Evolutionary conservation across 331 rosid species (phyloP).

Genomic region (Cydonia oblonga): DNA sequence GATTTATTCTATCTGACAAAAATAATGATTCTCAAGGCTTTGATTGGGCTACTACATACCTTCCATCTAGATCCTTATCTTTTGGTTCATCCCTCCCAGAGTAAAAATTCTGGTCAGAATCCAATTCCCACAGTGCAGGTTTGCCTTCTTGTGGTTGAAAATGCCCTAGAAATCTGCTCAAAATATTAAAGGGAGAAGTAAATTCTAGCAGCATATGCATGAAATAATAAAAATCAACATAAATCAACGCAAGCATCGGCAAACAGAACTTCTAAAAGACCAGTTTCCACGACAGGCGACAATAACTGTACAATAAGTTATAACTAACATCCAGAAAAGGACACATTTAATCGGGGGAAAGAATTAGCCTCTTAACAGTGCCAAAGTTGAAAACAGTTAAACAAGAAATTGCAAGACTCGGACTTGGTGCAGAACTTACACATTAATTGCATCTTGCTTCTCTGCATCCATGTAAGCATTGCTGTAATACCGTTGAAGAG

Average conservation of each 20-base stretch:
- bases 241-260: neutral
- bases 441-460: constrained; percentile 42
- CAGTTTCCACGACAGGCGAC: neutral
- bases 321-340: neutral
- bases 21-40: neutral
- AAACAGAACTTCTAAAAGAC: neutral
- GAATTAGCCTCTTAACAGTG: no score
- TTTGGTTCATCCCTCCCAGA: constrained; percentile 18
- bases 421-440: constrained; percentile 23
- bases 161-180: constrained; percentile 44
- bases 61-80: constrained; percentile 34
- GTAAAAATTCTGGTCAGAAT: constrained; percentile 27
- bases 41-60: constrained; percentile 17
- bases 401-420: no score
- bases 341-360: no score
- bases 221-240: neutral
- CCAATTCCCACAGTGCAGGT: constrained; percentile 36
- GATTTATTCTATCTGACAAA: neutral
- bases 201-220: neutral
- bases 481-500: constrained; percentile 46
- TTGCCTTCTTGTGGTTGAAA: constrained; percentile 35
- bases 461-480: constrained; percentile 47
- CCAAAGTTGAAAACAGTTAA: no score
- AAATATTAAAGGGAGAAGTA: neutral
- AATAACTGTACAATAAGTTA: neutral